Evolutionary conservation across 2,329 filamentous ascomycete species (phyloP).

Genomic region (Paecilomyces niveus): DNA sequence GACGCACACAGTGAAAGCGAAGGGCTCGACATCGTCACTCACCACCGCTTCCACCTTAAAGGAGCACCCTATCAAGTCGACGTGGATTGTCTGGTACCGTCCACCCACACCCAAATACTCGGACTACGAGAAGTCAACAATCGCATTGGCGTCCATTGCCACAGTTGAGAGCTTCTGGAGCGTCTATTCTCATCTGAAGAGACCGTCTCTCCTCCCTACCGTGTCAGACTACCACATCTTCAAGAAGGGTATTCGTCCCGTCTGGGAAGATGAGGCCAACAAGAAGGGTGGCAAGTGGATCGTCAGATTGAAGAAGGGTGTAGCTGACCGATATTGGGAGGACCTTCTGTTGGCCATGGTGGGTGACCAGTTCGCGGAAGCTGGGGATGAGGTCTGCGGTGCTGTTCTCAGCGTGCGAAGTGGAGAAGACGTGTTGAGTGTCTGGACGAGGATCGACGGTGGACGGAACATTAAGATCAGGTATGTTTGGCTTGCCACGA

Average conservation of each 20-base stretch:
- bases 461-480: conserved; percentile 93
- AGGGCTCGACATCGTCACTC: conserved; percentile 34
- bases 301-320: conserved; percentile 91
- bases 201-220: conserved; percentile 76
- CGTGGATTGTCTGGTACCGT: conserved; percentile 96
- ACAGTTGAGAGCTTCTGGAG: conserved; percentile 88
- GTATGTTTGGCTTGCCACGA: conserved; percentile 43
- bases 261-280: conserved; percentile 98
- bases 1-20: conserved; percentile 27
- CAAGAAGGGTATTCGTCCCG: conserved; percentile 89
- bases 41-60: conserved; percentile 20
- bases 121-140: conserved; percentile 95
- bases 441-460: conserved; percentile 93
- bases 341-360: conserved; percentile 83
- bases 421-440: conserved; percentile 93
- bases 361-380: conserved; percentile 89
- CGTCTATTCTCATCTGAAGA: conserved; percentile 81
- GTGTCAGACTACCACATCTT: conserved; percentile 98
- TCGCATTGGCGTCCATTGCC: conserved; percentile 72
- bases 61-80: conserved; percentile 65
- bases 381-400: conserved; percentile 88
- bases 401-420: conserved; percentile 90
- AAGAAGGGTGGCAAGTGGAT: conserved; percentile 97
- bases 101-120: conserved; percentile 95
- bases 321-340: conserved; percentile 96